Base-by-base conservation (phyloP, 2,329 filamentous ascomycete species). In the Calonectria pseudoreteaudii region DNA sequence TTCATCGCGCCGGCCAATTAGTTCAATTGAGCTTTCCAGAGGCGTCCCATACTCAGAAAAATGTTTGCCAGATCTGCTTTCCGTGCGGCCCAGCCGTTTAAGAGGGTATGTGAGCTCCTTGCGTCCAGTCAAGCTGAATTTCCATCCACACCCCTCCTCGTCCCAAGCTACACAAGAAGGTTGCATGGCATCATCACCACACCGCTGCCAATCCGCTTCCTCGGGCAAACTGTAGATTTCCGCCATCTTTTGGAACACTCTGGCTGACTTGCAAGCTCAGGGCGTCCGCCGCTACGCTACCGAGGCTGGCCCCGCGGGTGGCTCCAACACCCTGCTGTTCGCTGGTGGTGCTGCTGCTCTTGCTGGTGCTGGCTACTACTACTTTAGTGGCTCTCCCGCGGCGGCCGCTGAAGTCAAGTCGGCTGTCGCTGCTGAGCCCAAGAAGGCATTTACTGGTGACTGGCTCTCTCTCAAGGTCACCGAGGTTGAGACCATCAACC, bases 401-500 rank as follows among this genome's bases (percentile, higher is more conserved):
- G 91, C 88, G 34, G 93, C 92, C 81, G 87, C 85, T 52, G 89
- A 89, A 78, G 87, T 86, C 52, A 81, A 80, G 76, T 77, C 78
- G 75, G 79, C 76, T 82, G 91, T 89, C 56, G 93, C 92, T 81
- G 87, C 85, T 69, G 89, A 89, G 82, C 87, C 86, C 47, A 87
- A 86, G 77, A 83, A 84, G 50, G 80, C 90, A 56, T 89, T 98
- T 85, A 94, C 90, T 41, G 96, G 96, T 78, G 95, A 95, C 78
- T 98, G 95, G 86, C 85, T 98, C 76, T 92, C 92, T 75, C 90
- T 98, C 79, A 93, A 94, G 87, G 89, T 98, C 71, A 91, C 95
- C 71, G 92, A 93, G 70, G 90, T 95, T 65, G 94, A 98, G 86
- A 86, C 89, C 58, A 86, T 98, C 87, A 98, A 95, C 89, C 94